phyloP scores from a whole-genome alignment of 371 early-diverging fungal species.

The Rhizomucor pusillus region DNA sequence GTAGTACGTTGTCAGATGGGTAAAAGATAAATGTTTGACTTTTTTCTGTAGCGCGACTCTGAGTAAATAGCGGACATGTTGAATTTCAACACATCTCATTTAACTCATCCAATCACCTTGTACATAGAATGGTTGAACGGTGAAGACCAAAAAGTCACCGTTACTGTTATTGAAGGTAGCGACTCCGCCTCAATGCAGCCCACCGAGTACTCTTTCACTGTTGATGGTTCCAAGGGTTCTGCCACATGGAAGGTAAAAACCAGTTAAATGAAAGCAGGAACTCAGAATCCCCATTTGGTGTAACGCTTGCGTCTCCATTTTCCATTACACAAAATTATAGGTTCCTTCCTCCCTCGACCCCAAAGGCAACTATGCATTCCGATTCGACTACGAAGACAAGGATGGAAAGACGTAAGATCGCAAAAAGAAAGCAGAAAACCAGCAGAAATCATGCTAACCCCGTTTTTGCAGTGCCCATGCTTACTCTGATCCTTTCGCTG shows the following conservation, averaged over 20 bases:
- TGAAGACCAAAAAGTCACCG: conserved; percentile 7
- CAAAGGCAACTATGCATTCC: conserved; percentile 5
- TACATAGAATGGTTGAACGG: conserved; percentile 9
- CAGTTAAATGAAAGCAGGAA: background rate
- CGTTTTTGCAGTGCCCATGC: conserved; percentile 3
- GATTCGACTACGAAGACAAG: conserved; percentile 8
- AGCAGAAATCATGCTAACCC: background rate
- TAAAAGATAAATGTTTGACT: background rate
- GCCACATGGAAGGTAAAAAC: conserved; percentile 6
- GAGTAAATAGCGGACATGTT: background rate
- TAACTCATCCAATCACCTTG: background rate
- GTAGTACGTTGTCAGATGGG: background rate
- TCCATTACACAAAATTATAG: conserved; percentile 1
- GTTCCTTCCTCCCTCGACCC: conserved; percentile 7
- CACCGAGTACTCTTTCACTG: conserved; percentile 6
- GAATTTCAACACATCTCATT: background rate
- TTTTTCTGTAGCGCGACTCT: conserved; percentile 1
- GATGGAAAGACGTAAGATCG: conserved; percentile 4
- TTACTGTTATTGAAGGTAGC: conserved; percentile 7
- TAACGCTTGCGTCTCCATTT: too few relatives aligned
- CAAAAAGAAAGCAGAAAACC: background rate
- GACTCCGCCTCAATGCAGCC: conserved; percentile 7
- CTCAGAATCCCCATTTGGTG: too few relatives aligned
- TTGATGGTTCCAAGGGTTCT: conserved; percentile 5
- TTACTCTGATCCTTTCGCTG: conserved; percentile 9